Evolutionary conservation across 495 filamentous ascomycete genomes (phyloP).

Genomic region (Aspergillus affinis): DNA sequence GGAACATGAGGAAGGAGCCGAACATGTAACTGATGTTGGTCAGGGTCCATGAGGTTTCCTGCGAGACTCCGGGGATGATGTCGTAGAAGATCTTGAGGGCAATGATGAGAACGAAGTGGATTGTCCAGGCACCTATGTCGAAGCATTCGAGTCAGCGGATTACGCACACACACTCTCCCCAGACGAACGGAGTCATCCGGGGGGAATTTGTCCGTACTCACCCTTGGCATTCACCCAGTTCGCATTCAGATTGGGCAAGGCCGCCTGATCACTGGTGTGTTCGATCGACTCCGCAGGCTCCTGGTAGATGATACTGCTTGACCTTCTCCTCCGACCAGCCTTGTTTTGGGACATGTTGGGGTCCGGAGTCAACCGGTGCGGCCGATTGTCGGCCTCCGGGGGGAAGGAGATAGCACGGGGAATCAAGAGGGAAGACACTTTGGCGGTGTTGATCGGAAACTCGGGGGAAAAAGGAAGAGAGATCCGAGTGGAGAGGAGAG

Average conservation of each 20-base stretch:
- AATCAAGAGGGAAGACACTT: conserved; percentile 79
- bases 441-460: conserved; percentile 63
- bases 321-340: conserved; percentile 76
- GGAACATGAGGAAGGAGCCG: conserved; percentile 98
- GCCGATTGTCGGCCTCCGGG: conserved; percentile 66
- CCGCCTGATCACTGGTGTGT: conserved; percentile 92
- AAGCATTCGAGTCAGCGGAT: conserved; percentile 1
- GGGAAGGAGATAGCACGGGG: conserved; percentile 80
- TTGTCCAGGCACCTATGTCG: conserved; percentile 79
- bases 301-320: conserved; percentile 94
- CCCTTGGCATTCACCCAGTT: conserved; percentile 99
- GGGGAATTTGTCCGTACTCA: conserved; percentile 44
- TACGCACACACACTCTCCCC: background rate
- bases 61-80: conserved; percentile 89
- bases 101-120: conserved; percentile 89
- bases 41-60: conserved; percentile 97
- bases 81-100: conserved; percentile 93
- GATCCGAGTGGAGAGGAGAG: conserved; percentile 15
- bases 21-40: conserved; percentile 99
- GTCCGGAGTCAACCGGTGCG: conserved; percentile 50
- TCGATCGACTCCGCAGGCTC: conserved; percentile 92
- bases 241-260: conserved; percentile 92
- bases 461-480: conserved; percentile 30
- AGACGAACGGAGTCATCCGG: background rate
- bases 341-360: conserved; percentile 60